Base-by-base conservation (phyloP, 805 yeast species). In the Nakazawaea sp. region DNA sequence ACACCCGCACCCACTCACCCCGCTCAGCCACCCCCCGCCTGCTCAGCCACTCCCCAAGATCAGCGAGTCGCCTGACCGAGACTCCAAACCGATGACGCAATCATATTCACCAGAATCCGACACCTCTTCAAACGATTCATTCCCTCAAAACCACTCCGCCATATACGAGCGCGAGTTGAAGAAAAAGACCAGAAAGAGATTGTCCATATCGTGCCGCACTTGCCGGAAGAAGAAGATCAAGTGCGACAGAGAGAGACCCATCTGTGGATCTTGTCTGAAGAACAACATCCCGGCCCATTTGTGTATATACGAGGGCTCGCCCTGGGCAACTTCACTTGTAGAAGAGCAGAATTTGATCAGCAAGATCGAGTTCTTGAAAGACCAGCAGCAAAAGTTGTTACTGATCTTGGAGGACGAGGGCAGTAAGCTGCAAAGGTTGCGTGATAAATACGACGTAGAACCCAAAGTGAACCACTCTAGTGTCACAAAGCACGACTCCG, bases 231-330 rank as follows among this genome's bases (percentile, higher is more conserved):
- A 56, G 36, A 57, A 56, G 41, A 53, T 55, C 29, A 52, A 51
- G 40, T 61, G 67, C 45, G 64, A 61, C 40, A 45, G 62, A 18
- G 36, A 31, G 8, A 51, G 53, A 46, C 67, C 66, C 7, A 42
- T 40, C 12, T 61, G 67, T 42, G 56, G 59, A 0, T 48, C 60
- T 2, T 61, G 67, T 43, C 6, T 38, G 2, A 43, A 41, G 18
- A 50, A 51, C 35, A 42, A 45, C 15, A 36, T 43, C 7, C 44
- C 47, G 4, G 40, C 42, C 8, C 51, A 49, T 15, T 37, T 49
- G 2, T 56, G 59, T 39, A 43, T 47, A 4, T 56, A 55, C 35
- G 45, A 40, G 11, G 44, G 38, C 10, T 42, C 44, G n/a, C 49
- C 47, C 11, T 43, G 47, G 48, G 40, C 34, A 4, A 27, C 24